Evolutionary conservation across 345 rosid genomes (phyloP).

Genomic region (Salix dunnii): DNA sequence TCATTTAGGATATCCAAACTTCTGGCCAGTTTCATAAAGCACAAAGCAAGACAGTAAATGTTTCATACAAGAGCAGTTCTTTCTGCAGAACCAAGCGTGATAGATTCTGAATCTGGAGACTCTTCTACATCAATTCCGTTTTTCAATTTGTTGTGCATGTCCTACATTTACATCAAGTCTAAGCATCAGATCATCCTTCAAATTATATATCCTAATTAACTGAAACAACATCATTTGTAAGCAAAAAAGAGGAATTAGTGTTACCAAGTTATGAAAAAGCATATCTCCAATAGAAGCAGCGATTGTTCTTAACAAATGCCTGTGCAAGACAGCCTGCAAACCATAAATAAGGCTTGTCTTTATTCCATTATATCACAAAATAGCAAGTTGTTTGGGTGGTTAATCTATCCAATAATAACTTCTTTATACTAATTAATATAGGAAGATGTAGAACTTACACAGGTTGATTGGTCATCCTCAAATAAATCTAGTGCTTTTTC

Average conservation of each 20-base stretch:
- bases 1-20: background rate
- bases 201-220: constrained; percentile 12
- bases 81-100: constrained; percentile 51
- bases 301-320: constrained; percentile 81
- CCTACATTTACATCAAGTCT: constrained; percentile 38
- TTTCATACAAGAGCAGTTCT: constrained; percentile 65
- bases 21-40: background rate
- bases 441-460: constrained; percentile 53
- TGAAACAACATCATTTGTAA: constrained; percentile 8
- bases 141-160: constrained; percentile 68
- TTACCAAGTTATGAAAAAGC: constrained; percentile 72
- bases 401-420: background rate
- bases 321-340: constrained; percentile 75
- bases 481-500: constrained; percentile 87
- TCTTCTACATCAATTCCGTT: constrained; percentile 69
- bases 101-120: constrained; percentile 46
- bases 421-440: background rate
- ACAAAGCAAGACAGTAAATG: constrained; percentile 6
- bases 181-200: constrained; percentile 15
- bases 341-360: constrained; percentile 18
- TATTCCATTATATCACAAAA: constrained; percentile 21
- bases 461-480: constrained; percentile 80
- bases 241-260: constrained; percentile 11
- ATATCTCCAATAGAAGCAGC: constrained; percentile 67
- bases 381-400: constrained; percentile 2